Percentiles rank a stretch among this genome's conserved stretches.
phyloP scores from a whole-genome alignment of 2,329 filamentous ascomycete genomes.

The Apiospora arundinis region DNA sequence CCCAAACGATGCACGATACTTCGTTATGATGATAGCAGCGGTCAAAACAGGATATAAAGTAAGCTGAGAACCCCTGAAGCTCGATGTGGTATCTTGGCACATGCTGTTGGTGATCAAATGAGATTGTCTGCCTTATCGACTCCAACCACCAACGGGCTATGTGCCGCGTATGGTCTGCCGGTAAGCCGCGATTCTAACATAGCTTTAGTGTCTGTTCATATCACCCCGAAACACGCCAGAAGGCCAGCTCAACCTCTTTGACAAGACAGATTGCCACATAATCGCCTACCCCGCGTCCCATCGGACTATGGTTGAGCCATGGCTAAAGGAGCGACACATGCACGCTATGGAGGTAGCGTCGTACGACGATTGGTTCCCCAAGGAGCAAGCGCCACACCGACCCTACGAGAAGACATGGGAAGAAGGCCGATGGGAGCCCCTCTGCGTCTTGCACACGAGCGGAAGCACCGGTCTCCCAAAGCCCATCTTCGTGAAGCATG shows the following conservation, averaged over 20 bases:
- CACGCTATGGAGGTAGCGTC: slow-evolving; percentile 42
- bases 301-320: slow-evolving; percentile 43
- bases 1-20: slow-evolving; percentile 42
- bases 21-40: slow-evolving; percentile 31
- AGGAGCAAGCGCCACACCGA: slow-evolving; percentile 41
- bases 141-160: no score
- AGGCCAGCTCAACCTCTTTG: slow-evolving; percentile 52
- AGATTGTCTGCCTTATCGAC: no score
- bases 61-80: not conserved
- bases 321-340: slow-evolving; percentile 48
- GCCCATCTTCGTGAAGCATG: slow-evolving; percentile 47
- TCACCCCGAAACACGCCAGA: slow-evolving; percentile 53
- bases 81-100: no score
- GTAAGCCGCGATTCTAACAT: not conserved
- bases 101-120: no score
- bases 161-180: no score
- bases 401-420: slow-evolving; percentile 50
- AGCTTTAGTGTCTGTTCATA: slow-evolving; percentile 46
- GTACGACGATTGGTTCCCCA: slow-evolving; percentile 42
- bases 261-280: slow-evolving; percentile 49
- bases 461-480: slow-evolving; percentile 55
- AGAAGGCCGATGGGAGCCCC: slow-evolving; percentile 48
- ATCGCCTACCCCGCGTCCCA: slow-evolving; percentile 43
- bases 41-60: slow-evolving; percentile 44
- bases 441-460: slow-evolving; percentile 51